A percentile compares a stretch with the other conserved stretches of the same genome.
phyloP scores from a whole-genome alignment of 2,329 filamentous ascomycete genomes.

The Neocatenulostroma microsporum region DNA sequence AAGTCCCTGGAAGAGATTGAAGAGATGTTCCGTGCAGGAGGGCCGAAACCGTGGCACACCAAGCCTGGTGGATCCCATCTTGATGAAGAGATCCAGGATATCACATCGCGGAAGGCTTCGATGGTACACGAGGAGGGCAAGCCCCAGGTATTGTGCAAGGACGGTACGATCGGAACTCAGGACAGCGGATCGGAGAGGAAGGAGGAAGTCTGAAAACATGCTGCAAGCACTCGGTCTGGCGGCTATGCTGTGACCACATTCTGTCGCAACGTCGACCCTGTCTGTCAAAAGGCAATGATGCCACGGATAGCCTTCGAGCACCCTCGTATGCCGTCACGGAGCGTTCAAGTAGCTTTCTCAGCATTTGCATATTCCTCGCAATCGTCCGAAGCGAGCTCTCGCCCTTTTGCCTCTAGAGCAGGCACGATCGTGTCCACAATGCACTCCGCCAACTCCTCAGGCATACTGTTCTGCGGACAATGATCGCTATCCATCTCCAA shows the following conservation, averaged over 20 bases:
- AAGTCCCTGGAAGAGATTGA: slow-evolving; percentile 36
- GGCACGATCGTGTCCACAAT: no score
- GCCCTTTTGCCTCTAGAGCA: no score
- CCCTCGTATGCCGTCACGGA: no score
- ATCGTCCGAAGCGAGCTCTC: no score
- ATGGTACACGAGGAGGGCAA: slow-evolving; percentile 3
- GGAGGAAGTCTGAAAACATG: slow-evolving; percentile 4
- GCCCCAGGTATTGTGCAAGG: slow-evolving; percentile 4
- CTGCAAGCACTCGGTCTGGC: no score
- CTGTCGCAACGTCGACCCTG: no score
- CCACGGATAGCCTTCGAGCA: no score
- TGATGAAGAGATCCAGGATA: slow-evolving; percentile 17
- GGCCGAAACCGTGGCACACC: slow-evolving; percentile 32
- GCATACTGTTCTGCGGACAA: slow-evolving; percentile 1
- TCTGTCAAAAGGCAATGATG: no score
- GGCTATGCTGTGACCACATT: no score
- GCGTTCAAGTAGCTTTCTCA: no score
- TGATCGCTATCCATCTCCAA: slow-evolving; percentile 5
- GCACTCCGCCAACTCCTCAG: slow-evolving; percentile 1
- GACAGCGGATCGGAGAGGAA: slow-evolving; percentile 5
- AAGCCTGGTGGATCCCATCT: slow-evolving; percentile 29
- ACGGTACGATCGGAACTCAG: slow-evolving; percentile 4
- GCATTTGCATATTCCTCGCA: no score
- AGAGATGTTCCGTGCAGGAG: slow-evolving; percentile 29
- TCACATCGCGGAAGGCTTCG: slow-evolving; percentile 3